These are phyloP conservation scores for Hyaloscypha bicolor DNA, from an alignment of 495 filamentous ascomycete species.

Conservation along the genomic window DNA sequence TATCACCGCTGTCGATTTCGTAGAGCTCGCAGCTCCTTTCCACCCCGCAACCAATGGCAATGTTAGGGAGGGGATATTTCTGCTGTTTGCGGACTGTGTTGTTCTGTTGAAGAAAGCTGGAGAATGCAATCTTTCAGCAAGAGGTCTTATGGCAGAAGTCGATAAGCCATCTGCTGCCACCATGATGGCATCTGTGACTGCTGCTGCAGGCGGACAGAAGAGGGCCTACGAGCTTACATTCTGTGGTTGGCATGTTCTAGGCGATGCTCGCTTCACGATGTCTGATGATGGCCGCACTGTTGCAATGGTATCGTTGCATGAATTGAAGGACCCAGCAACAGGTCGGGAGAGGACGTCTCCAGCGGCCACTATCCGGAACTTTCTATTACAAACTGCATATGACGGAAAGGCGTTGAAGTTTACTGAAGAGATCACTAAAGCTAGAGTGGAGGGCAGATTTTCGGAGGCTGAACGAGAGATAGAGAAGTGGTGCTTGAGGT, in stretches of 20 bases:
- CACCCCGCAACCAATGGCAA: constrained; percentile 35
- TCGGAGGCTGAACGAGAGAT: constrained; percentile 77
- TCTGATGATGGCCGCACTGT: constrained; percentile 70
- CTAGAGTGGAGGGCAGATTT: constrained; percentile 82
- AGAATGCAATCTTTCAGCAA: constrained; percentile 64
- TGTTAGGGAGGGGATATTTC: constrained; percentile 66
- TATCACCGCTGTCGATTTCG: constrained; percentile 81
- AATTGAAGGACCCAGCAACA: constrained; percentile 52
- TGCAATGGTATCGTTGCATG: constrained; percentile 67
- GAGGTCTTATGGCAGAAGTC: constrained; percentile 78
- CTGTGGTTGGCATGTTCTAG: constrained; percentile 69
- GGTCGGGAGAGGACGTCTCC: constrained; percentile 52
- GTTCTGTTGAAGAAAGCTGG: constrained; percentile 72
- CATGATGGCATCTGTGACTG: constrained; percentile 57
- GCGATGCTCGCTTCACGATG: constrained; percentile 73
- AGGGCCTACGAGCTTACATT: constrained; percentile 69
- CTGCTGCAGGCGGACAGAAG: constrained; percentile 50
- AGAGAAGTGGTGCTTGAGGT: constrained; percentile 76
- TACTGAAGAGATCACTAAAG: constrained; percentile 84
- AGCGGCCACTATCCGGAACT: constrained; percentile 56
- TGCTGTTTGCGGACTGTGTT: constrained; percentile 83
- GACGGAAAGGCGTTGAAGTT: constrained; percentile 77
- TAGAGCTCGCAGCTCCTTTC: constrained; percentile 78
- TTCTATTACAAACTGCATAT: constrained; percentile 72
- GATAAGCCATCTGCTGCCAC: constrained; percentile 69